phyloP scores from a whole-genome alignment of 306 rosid species.

The Nissolia schottii region DNA sequence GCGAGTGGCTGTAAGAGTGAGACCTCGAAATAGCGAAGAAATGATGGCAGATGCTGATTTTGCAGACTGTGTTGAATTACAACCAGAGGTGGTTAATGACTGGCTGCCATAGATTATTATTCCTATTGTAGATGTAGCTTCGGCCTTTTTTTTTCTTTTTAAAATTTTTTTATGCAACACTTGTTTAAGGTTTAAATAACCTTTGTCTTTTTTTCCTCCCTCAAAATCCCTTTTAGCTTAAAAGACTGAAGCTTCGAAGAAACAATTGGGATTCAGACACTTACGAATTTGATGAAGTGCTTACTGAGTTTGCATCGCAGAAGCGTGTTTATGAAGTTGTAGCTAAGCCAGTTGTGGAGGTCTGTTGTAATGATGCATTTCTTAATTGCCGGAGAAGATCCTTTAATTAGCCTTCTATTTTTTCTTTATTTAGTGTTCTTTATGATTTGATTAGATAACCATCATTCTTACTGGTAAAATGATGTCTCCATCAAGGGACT shows the following conservation, averaged over 20 bases:
- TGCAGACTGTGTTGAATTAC: slow-evolving; percentile 89
- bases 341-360: slow-evolving; percentile 99
- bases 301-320: slow-evolving; percentile 88
- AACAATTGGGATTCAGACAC: slow-evolving; percentile 97
- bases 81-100: slow-evolving; percentile 64
- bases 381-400: slow-evolving; percentile 6
- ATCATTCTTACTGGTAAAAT: background rate
- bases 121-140: background rate
- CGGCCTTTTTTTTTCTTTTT: background rate
- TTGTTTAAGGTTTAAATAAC: slow-evolving; percentile 8
- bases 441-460: slow-evolving; percentile 8
- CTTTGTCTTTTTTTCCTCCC: slow-evolving; percentile 14
- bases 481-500: background rate
- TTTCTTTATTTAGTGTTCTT: slow-evolving; percentile 3
- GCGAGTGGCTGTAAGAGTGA: slow-evolving; percentile 86
- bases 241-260: slow-evolving; percentile 85
- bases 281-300: slow-evolving; percentile 88
- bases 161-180: background rate
- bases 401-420: slow-evolving; percentile 3
- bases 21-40: slow-evolving; percentile 87
- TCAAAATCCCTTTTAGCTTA: slow-evolving; percentile 47
- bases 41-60: slow-evolving; percentile 81
- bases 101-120: background rate
- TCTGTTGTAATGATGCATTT: slow-evolving; percentile 22
- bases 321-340: slow-evolving; percentile 98